Evolutionary conservation across 2,329 filamentous ascomycete species (phyloP).

Genomic region (Botrytis squamosa): DNA sequence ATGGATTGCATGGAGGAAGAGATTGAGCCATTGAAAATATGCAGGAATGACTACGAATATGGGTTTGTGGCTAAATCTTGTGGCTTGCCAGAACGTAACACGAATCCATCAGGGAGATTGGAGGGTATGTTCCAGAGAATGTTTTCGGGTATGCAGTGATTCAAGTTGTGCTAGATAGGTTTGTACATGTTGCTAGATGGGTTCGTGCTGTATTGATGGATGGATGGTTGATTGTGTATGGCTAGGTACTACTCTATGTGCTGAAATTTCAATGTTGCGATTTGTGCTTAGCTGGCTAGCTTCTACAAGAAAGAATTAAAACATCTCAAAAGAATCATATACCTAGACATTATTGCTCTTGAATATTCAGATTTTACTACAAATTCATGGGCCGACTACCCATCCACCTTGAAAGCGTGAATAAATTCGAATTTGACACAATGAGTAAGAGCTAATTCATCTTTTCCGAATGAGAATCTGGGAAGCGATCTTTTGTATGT

Average conservation of each 20-base stretch:
- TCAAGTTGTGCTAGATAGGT: too few species aligned
- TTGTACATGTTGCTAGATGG: not conserved
- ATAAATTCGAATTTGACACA: not conserved
- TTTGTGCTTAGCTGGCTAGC: not conserved
- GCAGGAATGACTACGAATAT: slow-evolving; percentile 43
- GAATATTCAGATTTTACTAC: not conserved
- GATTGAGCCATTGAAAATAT: slow-evolving; percentile 34
- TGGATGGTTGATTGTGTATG: not conserved
- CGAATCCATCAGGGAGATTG: not conserved
- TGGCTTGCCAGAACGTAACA: slow-evolving; percentile 21
- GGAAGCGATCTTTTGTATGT: not conserved
- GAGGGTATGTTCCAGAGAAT: not conserved
- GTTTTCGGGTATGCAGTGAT: not conserved
- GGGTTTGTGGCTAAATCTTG: slow-evolving; percentile 38
- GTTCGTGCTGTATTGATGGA: not conserved
- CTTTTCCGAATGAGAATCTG: not conserved
- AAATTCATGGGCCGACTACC: not conserved
- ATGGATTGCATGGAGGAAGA: slow-evolving; percentile 27
- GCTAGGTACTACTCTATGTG: not conserved
- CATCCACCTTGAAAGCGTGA: not conserved
- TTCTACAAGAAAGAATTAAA: not conserved
- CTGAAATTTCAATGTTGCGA: not conserved
- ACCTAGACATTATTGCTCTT: not conserved
- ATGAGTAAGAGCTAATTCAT: not conserved
- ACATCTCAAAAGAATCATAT: not conserved